Percentiles rank a stretch among this genome's conserved stretches.
Evolutionary conservation across 768 basidiomycete genomes (phyloP).

Genomic region (Fistulinella prunicolor): DNA sequence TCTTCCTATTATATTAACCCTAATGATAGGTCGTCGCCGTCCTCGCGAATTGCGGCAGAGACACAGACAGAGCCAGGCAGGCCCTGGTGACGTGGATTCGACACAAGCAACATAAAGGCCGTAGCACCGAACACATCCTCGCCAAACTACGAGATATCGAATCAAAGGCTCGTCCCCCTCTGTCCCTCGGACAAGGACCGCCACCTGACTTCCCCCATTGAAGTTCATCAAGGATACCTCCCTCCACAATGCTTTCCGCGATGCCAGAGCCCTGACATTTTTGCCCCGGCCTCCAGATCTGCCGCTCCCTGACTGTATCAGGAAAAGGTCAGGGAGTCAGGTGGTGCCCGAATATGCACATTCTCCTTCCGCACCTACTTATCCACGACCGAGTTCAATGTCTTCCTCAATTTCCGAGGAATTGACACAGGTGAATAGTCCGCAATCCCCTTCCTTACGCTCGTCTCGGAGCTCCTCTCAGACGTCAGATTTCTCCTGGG

Average conservation of each 20-base stretch:
- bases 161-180: conserved; percentile 21
- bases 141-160: conserved; percentile 27
- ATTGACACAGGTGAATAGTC: background rate
- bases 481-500: background rate
- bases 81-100: conserved; percentile 31
- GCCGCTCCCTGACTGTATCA: conserved; percentile 18
- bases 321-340: background rate
- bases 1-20: background rate
- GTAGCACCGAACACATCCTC: conserved; percentile 31
- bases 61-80: conserved; percentile 24
- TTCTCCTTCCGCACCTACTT: background rate
- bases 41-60: conserved; percentile 32
- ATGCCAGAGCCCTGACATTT: conserved; percentile 30
- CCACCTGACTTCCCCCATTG: background rate
- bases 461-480: conserved; percentile 7
- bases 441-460: too few relatives aligned
- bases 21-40: conserved; percentile 28
- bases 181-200: background rate
- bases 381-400: background rate
- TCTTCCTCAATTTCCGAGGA: background rate
- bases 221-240: conserved; percentile 32
- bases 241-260: conserved; percentile 31
- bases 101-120: conserved; percentile 29
- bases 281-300: conserved; percentile 26
- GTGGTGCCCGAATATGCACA: background rate